These are phyloP conservation scores for Paraphaeosphaeria sporulosa DNA, from an alignment of 2,329 filamentous ascomycete species.

Conservation along the genomic window DNA sequence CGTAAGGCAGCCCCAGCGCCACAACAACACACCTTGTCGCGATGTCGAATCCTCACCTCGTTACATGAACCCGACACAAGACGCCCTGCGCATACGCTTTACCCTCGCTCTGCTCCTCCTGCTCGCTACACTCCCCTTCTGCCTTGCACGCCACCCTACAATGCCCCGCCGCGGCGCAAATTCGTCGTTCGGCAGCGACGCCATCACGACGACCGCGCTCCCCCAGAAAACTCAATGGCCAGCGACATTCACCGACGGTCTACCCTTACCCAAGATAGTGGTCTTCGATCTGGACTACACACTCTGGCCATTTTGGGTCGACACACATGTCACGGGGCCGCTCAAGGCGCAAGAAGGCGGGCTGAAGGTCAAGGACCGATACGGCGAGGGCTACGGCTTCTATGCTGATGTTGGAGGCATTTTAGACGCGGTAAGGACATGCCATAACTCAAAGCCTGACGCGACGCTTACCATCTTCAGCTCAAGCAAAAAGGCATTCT, in stretches of 20 bases:
- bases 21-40: background rate
- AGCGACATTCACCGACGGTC: constrained; percentile 68
- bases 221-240: constrained; percentile 52
- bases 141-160: background rate
- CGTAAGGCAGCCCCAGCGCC: constrained; percentile 2
- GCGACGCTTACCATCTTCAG: constrained; percentile 55
- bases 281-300: constrained; percentile 98
- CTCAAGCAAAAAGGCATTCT: constrained; percentile 57
- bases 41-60: background rate
- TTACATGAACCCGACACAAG: background rate
- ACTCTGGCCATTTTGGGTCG: constrained; percentile 98
- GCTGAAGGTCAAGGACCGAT: constrained; percentile 60
- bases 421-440: constrained; percentile 43
- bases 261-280: constrained; percentile 80
- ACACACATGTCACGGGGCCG: constrained; percentile 85
- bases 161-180: constrained; percentile 42
- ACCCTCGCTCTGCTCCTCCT: background rate
- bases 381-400: constrained; percentile 57
- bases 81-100: background rate
- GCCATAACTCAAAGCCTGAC: background rate
- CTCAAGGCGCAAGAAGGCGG: constrained; percentile 61
- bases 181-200: constrained; percentile 25
- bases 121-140: background rate
- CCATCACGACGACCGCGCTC: constrained; percentile 44
- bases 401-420: constrained; percentile 55